Evolutionary conservation across 73 alveolate species (phyloP).

Genomic region (Paraurostyla sp.): DNA sequence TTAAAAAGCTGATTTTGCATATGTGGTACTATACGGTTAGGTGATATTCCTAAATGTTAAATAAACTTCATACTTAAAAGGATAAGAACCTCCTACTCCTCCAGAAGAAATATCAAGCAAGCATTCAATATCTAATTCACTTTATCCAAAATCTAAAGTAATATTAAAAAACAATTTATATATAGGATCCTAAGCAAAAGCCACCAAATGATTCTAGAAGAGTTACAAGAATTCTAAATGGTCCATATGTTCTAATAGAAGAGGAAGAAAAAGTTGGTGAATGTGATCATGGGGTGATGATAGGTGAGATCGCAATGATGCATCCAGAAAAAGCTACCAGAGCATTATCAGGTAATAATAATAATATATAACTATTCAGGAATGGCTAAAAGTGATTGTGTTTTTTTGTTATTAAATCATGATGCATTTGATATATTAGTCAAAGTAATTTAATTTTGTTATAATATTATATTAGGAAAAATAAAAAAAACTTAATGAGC

Average conservation of each 20-base stretch:
- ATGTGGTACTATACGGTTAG: constrained; percentile 19
- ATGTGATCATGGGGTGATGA: background rate
- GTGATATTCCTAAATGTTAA: constrained; percentile 15
- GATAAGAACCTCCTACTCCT: constrained; percentile 9
- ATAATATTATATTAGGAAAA: too few relatives aligned
- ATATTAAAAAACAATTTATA: background rate
- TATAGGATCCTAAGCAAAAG: background rate
- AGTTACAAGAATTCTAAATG: background rate
- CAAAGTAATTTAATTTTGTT: too few relatives aligned
- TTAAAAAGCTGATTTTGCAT: constrained; percentile 38
- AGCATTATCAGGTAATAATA: constrained; percentile 35
- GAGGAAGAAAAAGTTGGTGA: constrained; percentile 16
- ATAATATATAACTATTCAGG: background rate
- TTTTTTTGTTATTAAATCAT: background rate
- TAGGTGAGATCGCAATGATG: constrained; percentile 55
- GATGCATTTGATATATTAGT: constrained; percentile 50
- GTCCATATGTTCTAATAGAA: background rate
- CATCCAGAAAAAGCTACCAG: constrained; percentile 49
- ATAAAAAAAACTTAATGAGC: constrained; percentile 3
- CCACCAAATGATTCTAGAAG: background rate
- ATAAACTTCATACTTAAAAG: background rate
- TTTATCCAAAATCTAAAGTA: background rate
- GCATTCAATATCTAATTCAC: too few relatives aligned
- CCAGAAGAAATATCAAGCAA: too few relatives aligned
- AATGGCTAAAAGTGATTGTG: constrained; percentile 49